Base-by-base conservation (phyloP, 495 filamentous ascomycete species). In the Pyrenopolyporus hunteri region DNA sequence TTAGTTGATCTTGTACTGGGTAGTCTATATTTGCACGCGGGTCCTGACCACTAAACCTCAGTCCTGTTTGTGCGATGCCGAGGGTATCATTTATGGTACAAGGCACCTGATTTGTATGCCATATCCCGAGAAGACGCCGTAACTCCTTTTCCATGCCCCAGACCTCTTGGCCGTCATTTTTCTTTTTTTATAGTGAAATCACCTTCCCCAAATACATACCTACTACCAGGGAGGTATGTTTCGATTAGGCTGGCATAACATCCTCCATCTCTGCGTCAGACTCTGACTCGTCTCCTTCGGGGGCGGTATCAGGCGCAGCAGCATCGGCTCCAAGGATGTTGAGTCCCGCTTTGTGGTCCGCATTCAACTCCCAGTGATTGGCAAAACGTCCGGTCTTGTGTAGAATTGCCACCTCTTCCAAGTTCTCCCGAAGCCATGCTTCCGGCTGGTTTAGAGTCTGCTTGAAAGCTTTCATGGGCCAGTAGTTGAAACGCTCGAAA, bases 401-500 rank as follows among this genome's bases (percentile, higher is more conserved):
- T 40, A 97, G 74, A 10, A 86, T 82, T 1, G 92, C 95, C 52
- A 98, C 83, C 71, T 90, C 83, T 54, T 92, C 88, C 57, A 98
- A 72, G 1, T 85, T 87, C 72, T 95, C 84, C 57, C 92, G 92
- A 43, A 98, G 85, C 71, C 92, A 98, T 3, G 88, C 87, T 70
- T 98, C 94, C 0, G 94, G 94, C 76, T 98, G 94, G 45, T 83
- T 78, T 26, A 93, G 81, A 59, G 78, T 73, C 16, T 81, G 76
- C 57, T 89, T 89, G 62, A 98, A 83, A 0, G 84, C 83, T 66
- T 89, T 92, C 78, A 98, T 88, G 13, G 89, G 83, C 93, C 93
- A 98, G 74, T 92, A 97, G 48, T 83, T 84, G 79, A 88, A 96
- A 46, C 86, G 74, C 26, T 85, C 82, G 83, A 98, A 98, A 68